Evolutionary conservation across 2,329 filamentous ascomycete species (phyloP).

Genomic region (Chaetomium sp.): DNA sequence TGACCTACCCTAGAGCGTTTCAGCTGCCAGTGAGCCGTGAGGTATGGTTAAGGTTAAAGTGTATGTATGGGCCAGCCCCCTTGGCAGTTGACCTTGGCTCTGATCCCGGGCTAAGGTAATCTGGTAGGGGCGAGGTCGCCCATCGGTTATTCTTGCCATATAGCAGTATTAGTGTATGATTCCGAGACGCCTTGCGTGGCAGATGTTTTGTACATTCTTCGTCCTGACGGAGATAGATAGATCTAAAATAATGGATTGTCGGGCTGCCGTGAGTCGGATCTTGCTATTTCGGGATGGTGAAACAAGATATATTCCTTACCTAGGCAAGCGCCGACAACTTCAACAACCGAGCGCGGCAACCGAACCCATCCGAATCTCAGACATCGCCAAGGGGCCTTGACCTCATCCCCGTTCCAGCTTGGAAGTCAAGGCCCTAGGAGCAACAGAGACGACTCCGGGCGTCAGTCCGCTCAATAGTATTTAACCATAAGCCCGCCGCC

Average conservation of each 20-base stretch:
- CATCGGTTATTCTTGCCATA: not conserved
- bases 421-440: not conserved
- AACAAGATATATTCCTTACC: not conserved
- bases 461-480: not conserved
- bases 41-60: not conserved
- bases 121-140: not conserved
- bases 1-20: not conserved
- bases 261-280: not conserved
- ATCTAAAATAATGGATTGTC: not conserved
- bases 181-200: not conserved
- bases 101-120: not conserved
- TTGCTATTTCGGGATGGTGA: not conserved
- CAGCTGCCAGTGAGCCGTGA: not conserved
- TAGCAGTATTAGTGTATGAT: not conserved
- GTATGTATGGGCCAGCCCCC: not conserved
- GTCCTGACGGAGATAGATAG: not conserved
- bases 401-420: not conserved
- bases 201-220: not conserved
- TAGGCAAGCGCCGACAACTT: not conserved
- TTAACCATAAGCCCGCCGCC: not conserved
- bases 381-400: not conserved
- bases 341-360: not conserved
- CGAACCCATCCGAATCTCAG: not conserved
- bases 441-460: not conserved
- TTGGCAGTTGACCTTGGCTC: not conserved